Conservation (phyloP, 208 protist species). For the Trypanosoma lewisi region DNA sequence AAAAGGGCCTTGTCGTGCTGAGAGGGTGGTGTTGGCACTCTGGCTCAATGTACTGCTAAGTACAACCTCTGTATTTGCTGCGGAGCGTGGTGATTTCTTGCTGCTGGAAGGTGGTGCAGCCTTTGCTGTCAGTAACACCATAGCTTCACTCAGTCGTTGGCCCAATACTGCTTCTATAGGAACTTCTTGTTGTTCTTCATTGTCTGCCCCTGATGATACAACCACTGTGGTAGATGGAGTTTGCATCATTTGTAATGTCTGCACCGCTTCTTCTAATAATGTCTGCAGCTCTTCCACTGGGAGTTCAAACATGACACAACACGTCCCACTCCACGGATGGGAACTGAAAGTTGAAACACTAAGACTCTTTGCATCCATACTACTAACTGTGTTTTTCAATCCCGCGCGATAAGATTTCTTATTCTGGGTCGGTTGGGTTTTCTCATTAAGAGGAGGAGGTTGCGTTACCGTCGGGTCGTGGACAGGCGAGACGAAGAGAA, state of each 20-base stretch:
- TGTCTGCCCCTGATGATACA: neutral
- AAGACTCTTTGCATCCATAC: neutral
- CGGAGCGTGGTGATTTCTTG: slow-evolving; percentile 7
- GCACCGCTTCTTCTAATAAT: slow-evolving; percentile 23
- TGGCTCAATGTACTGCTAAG: neutral
- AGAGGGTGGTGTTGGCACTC: neutral
- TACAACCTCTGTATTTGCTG: neutral
- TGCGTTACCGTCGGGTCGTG: slow-evolving; percentile 40
- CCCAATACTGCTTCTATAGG: slow-evolving; percentile 8
- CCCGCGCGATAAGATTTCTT: slow-evolving; percentile 12
- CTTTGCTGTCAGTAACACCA: slow-evolving; percentile 14
- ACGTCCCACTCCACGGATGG: slow-evolving; percentile 15
- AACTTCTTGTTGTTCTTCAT: slow-evolving; percentile 7
- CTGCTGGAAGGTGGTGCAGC: neutral
- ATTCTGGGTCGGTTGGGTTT: neutral
- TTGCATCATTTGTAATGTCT: slow-evolving; percentile 35
- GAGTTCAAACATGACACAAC: slow-evolving; percentile 32
- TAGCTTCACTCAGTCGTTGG: slow-evolving; percentile 18
- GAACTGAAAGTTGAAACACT: neutral
- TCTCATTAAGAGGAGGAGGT: slow-evolving; percentile 27
- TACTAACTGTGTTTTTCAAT: neutral
- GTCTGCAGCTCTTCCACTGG: slow-evolving; percentile 31
- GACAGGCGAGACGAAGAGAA: slow-evolving; percentile 59
- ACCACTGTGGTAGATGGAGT: neutral
- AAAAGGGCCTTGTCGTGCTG: neutral